phyloP scores from a whole-genome alignment of 805 yeast species.

The Candida xiaguanensis region DNA sequence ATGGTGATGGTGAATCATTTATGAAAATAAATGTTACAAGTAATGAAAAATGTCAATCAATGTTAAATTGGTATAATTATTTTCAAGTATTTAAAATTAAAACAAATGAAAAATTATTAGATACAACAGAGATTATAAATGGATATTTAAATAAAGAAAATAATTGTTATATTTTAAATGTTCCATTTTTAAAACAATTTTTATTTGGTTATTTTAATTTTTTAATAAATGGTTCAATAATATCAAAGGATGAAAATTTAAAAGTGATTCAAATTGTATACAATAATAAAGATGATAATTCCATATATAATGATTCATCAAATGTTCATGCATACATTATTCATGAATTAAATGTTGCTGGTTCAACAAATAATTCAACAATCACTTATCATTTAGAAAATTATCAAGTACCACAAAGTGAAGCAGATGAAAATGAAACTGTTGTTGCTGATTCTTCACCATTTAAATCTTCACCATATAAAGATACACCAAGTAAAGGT shows the following conservation, averaged over 20 bases:
- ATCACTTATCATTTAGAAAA: neutral
- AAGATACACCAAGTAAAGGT: constrained; percentile 11
- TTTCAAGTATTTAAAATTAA: constrained; percentile 11
- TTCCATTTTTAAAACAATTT: constrained; percentile 37
- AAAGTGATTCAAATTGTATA: constrained; percentile 29
- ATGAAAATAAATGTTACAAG: constrained; percentile 18
- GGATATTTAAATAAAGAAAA: constrained; percentile 21
- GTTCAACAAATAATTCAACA: constrained; percentile 5
- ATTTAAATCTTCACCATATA: constrained; percentile 18
- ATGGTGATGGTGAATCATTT: constrained; percentile 23
- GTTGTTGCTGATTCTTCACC: constrained; percentile 42
- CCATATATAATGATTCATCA: constrained; percentile 10
- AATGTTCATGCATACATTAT: constrained; percentile 20
- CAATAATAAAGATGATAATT: constrained; percentile 14
- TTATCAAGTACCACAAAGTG: neutral
- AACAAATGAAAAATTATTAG: constrained; percentile 8
- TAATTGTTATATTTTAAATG: constrained; percentile 20
- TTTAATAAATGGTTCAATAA: constrained; percentile 26
- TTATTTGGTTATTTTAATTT: constrained; percentile 37
- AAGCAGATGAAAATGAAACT: constrained; percentile 36
- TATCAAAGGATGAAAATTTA: constrained; percentile 16
- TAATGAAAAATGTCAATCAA: constrained; percentile 4
- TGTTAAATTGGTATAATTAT: constrained; percentile 27
- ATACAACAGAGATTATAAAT: constrained; percentile 23
- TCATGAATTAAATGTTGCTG: constrained; percentile 18